A percentile compares a stretch with the other conserved stretches of the same genome.
Conservation (phyloP, 2,329 filamentous ascomycete species). For the Ophioceras dolichostomum region DNA sequence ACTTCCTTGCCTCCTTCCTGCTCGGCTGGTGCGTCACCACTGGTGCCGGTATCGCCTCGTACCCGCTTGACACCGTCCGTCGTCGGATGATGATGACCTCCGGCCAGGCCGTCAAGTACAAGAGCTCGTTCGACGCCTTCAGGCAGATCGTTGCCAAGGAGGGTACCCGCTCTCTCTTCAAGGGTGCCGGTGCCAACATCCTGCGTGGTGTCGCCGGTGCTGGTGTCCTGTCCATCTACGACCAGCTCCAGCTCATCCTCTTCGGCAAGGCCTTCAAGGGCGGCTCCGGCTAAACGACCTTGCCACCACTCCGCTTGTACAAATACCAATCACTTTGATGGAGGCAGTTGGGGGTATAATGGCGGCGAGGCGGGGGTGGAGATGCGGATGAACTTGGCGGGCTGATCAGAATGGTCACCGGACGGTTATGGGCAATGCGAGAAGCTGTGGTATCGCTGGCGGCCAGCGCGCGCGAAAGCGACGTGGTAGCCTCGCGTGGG, state of each 20-base stretch:
- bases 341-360: constrained; percentile 20
- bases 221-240: constrained; percentile 99
- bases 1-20: constrained; percentile 98
- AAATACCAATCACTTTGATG: no score
- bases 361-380: constrained; percentile 20
- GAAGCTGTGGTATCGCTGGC: no score
- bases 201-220: constrained; percentile 99
- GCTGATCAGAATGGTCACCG: no score
- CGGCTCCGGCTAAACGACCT: constrained; percentile 28
- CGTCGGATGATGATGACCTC: constrained; percentile 99
- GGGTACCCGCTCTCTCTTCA: constrained; percentile 99
- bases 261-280: constrained; percentile 99
- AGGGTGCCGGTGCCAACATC: constrained; percentile 99
- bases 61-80: constrained; percentile 99
- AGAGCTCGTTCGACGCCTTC: constrained; percentile 87
- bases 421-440: no score
- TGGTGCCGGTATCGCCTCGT: constrained; percentile 99
- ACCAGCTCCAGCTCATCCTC: constrained; percentile 97
- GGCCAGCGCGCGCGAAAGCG: no score
- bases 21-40: constrained; percentile 99
- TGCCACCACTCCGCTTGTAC: constrained; percentile 31
- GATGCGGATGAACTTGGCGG: no score
- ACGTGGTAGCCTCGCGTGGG: no score
- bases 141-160: constrained; percentile 95
- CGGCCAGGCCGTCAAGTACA: constrained; percentile 99